Conservation (phyloP, 2,329 filamentous ascomycete genomes). For the Diplodia scrobiculata region DNA sequence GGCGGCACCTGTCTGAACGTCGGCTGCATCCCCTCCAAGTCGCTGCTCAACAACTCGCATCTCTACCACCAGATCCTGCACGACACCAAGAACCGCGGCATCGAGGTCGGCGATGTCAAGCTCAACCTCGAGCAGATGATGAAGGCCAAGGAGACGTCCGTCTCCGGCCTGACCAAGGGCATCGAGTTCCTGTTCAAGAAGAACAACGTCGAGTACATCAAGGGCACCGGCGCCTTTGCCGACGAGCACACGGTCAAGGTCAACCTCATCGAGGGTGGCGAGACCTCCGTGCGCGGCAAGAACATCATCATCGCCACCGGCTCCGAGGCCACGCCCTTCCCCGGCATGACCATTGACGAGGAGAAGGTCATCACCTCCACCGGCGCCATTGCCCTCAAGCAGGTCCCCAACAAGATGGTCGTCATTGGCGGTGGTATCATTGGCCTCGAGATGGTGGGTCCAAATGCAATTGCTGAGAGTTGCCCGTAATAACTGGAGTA, state of each 20-base stretch:
- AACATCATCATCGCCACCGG: conserved; percentile 98
- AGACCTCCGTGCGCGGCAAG: conserved; percentile 84
- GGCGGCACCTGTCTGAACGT: conserved; percentile 98
- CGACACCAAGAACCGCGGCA: conserved; percentile 95
- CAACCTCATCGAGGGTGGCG: conserved; percentile 84
- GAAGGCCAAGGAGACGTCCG: conserved; percentile 96
- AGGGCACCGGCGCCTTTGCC: conserved; percentile 83
- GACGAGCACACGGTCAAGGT: conserved; percentile 92
- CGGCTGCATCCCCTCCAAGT: conserved; percentile 98
- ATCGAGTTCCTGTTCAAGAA: conserved; percentile 99
- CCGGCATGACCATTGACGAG: conserved; percentile 93
- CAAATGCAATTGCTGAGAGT: conserved; percentile 22
- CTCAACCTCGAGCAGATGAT: conserved; percentile 94
- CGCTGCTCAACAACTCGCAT: conserved; percentile 98
- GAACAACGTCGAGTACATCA: conserved; percentile 97
- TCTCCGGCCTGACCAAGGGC: conserved; percentile 87
- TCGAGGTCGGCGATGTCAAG: conserved; percentile 95
- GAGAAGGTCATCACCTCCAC: conserved; percentile 97
- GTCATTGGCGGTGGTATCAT: conserved; percentile 99
- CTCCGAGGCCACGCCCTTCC: conserved; percentile 93
- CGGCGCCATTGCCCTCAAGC: conserved; percentile 81
- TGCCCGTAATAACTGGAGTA: conserved; percentile 40
- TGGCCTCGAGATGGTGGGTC: conserved; percentile 87
- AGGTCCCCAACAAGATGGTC: conserved; percentile 94
- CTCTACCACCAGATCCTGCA: conserved; percentile 96